Evolutionary conservation across 441 rosid species (phyloP).

Genomic region (Euphorbia celastroides): DNA sequence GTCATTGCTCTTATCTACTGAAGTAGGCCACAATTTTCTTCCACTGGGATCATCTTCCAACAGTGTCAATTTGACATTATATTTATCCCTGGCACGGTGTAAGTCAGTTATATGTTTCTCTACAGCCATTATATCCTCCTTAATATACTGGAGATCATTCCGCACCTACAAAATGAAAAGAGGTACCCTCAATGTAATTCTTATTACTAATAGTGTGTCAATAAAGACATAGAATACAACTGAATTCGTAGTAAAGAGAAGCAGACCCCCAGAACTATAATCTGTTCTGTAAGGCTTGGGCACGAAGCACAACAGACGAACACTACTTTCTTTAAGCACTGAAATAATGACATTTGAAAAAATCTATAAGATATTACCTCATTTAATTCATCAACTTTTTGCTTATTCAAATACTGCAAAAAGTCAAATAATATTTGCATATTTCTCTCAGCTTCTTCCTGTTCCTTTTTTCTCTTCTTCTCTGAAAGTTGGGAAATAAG

Average conservation of each 20-base stretch:
- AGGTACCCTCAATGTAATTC: background rate
- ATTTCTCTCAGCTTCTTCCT: constrained; percentile 98
- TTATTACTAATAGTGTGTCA: constrained; percentile 4
- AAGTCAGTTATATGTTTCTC: constrained; percentile 87
- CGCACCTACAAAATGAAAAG: constrained; percentile 48
- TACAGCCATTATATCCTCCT: constrained; percentile 86
- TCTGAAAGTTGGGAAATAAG: constrained; percentile 71
- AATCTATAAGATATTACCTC: constrained; percentile 49
- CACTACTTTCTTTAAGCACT: background rate
- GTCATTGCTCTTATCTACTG: constrained; percentile 46
- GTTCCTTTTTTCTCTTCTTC: constrained; percentile 96
- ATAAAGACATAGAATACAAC: background rate
- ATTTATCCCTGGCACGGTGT: constrained; percentile 72
- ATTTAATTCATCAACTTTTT: constrained; percentile 80
- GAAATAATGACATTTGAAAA: background rate
- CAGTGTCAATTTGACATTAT: constrained; percentile 76
- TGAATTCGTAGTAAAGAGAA: background rate
- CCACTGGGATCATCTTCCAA: constrained; percentile 75
- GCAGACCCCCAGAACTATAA: background rate
- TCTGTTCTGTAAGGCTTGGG: background rate
- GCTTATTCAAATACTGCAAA: constrained; percentile 80
- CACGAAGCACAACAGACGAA: background rate
- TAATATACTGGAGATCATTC: constrained; percentile 79
- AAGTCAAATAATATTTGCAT: constrained; percentile 96
- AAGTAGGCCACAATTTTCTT: constrained; percentile 58